These are phyloP conservation scores for Mycena galericulata DNA, from an alignment of 768 basidiomycete genomes.

Conservation along the genomic window DNA sequence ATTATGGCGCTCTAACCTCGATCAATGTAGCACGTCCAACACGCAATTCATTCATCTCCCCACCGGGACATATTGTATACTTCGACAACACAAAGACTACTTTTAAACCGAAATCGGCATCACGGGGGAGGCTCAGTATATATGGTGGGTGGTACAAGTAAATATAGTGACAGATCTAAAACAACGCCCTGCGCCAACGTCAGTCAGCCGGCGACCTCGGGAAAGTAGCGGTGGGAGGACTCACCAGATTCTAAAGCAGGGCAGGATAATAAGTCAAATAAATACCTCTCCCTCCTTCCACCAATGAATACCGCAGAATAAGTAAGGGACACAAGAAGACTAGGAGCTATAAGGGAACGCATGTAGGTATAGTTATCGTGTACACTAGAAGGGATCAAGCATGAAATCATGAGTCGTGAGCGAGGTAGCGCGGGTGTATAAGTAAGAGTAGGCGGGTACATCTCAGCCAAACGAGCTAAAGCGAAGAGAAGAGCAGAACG, in stretches of 20 bases:
- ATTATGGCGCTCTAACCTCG: background rate
- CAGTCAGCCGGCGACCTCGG: background rate
- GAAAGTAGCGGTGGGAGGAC: background rate
- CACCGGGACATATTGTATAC: slow-evolving; percentile 17
- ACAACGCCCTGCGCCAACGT: background rate
- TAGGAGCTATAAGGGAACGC: background rate
- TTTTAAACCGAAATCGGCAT: background rate
- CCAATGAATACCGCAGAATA: background rate
- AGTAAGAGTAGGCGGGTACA: background rate
- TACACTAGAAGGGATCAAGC: background rate
- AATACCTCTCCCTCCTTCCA: slow-evolving; percentile 34
- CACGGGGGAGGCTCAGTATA: background rate
- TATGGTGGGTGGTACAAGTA: slow-evolving; percentile 21
- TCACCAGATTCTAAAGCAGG: slow-evolving; percentile 21
- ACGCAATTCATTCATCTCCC: background rate
- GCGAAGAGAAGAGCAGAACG: background rate
- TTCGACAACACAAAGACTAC: background rate
- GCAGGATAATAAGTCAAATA: slow-evolving; percentile 30
- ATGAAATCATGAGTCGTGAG: slow-evolving; percentile 1
- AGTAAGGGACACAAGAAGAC: background rate
- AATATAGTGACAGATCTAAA: slow-evolving; percentile 20
- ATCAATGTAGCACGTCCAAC: too few relatives aligned
- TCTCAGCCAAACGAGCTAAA: background rate
- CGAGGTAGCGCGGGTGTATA: background rate
- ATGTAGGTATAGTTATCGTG: slow-evolving; percentile 17